Conservation (phyloP, 345 rosid genomes). For the Kandelia obovata region DNA sequence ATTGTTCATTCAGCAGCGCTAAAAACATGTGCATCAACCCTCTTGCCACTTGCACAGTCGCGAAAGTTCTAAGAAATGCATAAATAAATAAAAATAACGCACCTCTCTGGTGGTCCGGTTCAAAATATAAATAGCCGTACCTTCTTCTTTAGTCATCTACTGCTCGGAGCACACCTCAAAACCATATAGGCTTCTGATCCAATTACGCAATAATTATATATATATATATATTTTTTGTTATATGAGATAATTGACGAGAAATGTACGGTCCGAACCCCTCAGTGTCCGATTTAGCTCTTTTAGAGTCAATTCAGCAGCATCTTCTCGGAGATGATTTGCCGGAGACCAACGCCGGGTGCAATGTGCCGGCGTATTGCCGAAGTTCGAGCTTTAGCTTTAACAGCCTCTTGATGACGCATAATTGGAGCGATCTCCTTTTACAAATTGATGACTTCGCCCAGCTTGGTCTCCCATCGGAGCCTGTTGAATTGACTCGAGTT, state of each 20-base stretch:
- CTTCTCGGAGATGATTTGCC: slow-evolving; percentile 19
- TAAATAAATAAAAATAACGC: no score
- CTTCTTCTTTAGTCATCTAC: no score
- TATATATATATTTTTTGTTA: background rate
- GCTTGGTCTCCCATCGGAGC: no score
- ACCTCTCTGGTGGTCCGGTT: no score
- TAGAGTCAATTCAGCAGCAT: slow-evolving; percentile 20
- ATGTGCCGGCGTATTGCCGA: background rate
- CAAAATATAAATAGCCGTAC: no score
- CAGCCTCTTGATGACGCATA: background rate
- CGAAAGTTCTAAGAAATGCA: no score
- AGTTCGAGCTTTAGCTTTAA: background rate
- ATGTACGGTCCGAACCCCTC: background rate
- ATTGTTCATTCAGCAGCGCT: no score
- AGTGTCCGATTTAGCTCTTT: slow-evolving; percentile 8
- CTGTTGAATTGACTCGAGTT: background rate
- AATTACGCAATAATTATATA: no score
- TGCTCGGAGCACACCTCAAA: no score
- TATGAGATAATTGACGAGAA: background rate
- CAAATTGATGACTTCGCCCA: background rate
- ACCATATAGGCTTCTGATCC: no score
- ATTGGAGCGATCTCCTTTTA: background rate
- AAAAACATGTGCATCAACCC: no score
- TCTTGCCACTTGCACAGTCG: no score
- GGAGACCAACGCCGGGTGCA: background rate